Evolutionary conservation across 352 stramenopile genomes (phyloP).

Genomic region (Globisporangium paroecandrum): DNA sequence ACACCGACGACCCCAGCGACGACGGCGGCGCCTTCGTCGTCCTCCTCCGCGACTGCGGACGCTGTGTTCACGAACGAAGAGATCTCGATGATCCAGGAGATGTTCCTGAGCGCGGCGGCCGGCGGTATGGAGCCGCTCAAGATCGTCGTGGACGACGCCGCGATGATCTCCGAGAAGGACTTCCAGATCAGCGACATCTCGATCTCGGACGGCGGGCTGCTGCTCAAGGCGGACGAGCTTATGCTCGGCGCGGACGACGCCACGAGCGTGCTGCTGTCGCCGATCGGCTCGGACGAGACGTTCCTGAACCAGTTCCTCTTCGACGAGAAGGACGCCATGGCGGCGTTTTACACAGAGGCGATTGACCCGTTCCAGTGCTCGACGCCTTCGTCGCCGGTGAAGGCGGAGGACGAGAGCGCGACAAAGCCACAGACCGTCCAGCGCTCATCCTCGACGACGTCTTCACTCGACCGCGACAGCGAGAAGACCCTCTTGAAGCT

Average conservation of each 20-base stretch:
- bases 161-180: conserved; percentile 24
- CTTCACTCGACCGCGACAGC: conserved; percentile 15
- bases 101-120: conserved; percentile 26
- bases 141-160: conserved; percentile 10
- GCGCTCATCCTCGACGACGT: neutral
- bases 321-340: conserved; percentile 62
- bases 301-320: conserved; percentile 39
- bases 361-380: conserved; percentile 55
- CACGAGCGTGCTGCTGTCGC: conserved; percentile 57
- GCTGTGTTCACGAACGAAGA: conserved; percentile 44
- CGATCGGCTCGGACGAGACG: conserved; percentile 46
- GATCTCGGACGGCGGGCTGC: conserved; percentile 22
- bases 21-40: neutral
- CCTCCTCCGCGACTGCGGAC: neutral
- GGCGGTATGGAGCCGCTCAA: conserved; percentile 13
- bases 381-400: conserved; percentile 16
- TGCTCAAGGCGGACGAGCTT: conserved; percentile 20
- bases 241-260: conserved; percentile 30
- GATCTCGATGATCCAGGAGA: conserved; percentile 56
- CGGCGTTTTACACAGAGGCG: conserved; percentile 52
- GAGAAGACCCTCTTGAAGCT: conserved; percentile 48
- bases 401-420: conserved; percentile 1
- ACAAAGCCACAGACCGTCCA: conserved; percentile 10
- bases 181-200: conserved; percentile 45
- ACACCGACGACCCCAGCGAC: neutral